Conservation (phyloP, 495 filamentous ascomycete genomes). For the Penicillium daleae region DNA sequence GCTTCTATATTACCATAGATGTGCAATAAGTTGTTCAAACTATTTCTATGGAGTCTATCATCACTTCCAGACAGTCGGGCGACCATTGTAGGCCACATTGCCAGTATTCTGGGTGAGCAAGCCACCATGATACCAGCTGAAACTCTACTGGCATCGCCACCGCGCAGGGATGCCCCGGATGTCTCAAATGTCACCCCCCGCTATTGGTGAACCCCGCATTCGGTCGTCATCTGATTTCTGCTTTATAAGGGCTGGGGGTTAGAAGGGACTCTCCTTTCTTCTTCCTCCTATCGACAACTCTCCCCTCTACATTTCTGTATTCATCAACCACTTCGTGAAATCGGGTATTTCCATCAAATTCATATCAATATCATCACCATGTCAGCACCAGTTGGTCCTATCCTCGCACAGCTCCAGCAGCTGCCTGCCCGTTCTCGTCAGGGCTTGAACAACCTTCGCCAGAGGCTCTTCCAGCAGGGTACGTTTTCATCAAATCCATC, state of each 20-base stretch:
- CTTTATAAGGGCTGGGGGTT: constrained; percentile 24
- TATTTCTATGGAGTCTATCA: background rate
- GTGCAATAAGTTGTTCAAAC: background rate
- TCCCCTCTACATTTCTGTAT: constrained; percentile 16
- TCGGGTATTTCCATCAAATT: constrained; percentile 13
- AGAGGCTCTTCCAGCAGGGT: constrained; percentile 39
- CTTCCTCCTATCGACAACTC: constrained; percentile 12
- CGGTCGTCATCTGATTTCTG: constrained; percentile 28
- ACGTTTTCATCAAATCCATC: constrained; percentile 12
- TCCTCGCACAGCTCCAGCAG: constrained; percentile 26
- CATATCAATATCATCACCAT: constrained; percentile 19
- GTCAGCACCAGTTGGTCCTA: constrained; percentile 32
- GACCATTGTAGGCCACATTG: background rate
- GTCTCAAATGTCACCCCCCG: constrained; percentile 30
- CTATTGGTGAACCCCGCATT: constrained; percentile 31
- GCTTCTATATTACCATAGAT: background rate
- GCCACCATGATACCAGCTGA: constrained; percentile 10
- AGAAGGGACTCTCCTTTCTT: background rate
- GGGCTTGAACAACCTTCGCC: constrained; percentile 35
- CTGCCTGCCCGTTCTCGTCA: constrained; percentile 36
- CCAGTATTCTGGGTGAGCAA: constrained; percentile 1
- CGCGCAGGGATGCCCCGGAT: constrained; percentile 22
- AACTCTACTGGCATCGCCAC: constrained; percentile 20
- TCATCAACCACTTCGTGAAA: constrained; percentile 11
- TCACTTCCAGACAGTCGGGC: background rate